A percentile compares a stretch with the other conserved stretches of the same genome.
These are phyloP conservation scores for Peniophora sp. DNA, from an alignment of 1,284 basidiomycete genomes.

Conservation along the genomic window DNA sequence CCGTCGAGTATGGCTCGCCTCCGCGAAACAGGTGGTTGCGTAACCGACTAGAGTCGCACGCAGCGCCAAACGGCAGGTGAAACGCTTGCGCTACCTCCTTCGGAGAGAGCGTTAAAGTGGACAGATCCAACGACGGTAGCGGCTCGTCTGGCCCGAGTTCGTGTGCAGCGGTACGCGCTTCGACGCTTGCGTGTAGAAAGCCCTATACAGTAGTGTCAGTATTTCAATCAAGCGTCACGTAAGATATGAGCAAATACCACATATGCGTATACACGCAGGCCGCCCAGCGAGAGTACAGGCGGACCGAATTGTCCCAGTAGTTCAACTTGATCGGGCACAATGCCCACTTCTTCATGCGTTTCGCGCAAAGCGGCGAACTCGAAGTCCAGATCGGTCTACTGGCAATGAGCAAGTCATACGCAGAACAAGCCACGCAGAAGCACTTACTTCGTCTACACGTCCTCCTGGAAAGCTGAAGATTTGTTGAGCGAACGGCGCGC, in stretches of 20 bases:
- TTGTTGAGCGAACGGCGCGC: not conserved
- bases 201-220: conserved; percentile 35
- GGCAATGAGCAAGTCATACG: not conserved
- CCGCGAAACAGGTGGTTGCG: conserved; percentile 47
- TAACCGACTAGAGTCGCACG: conserved; percentile 39
- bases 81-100: conserved; percentile 64
- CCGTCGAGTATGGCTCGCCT: conserved; percentile 50
- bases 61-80: conserved; percentile 54
- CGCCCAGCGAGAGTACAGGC: conserved; percentile 48
- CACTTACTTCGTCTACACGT: conserved; percentile 48
- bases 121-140: conserved; percentile 53
- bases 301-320: conserved; percentile 59
- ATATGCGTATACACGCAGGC: conserved; percentile 66
- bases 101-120: conserved; percentile 43
- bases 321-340: conserved; percentile 48
- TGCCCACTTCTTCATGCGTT: conserved; percentile 66
- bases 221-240: not conserved
- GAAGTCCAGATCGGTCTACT: conserved; percentile 47
- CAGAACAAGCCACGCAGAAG: conserved; percentile 8
- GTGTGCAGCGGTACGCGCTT: conserved; percentile 7
- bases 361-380: conserved; percentile 59
- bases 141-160: conserved; percentile 30
- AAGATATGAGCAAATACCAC: conserved; percentile 41
- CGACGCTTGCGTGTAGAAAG: conserved; percentile 39
- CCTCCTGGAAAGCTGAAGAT: conserved; percentile 70